These are phyloP conservation scores for Spatholobus suberectus DNA, from an alignment of 306 rosid species.

Conservation along the genomic window DNA sequence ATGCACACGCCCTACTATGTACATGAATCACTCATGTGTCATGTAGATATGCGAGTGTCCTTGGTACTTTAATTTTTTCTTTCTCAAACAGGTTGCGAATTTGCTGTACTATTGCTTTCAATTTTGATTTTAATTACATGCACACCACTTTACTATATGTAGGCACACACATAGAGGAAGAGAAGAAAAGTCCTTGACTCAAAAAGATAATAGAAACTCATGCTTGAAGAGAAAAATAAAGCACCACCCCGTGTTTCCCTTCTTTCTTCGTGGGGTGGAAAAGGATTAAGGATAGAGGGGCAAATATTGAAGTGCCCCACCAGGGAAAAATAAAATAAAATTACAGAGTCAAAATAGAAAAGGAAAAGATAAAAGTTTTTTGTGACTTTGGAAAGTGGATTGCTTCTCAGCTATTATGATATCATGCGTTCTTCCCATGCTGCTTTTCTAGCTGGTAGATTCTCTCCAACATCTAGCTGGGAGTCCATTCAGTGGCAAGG, in stretches of 20 bases:
- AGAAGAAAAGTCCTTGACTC: constrained; percentile 1
- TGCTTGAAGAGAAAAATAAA: constrained; percentile 29
- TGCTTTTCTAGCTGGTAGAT: constrained; percentile 51
- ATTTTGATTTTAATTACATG: background rate
- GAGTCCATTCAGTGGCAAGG: constrained; percentile 82
- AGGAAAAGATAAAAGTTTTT: background rate
- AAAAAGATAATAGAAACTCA: constrained; percentile 17
- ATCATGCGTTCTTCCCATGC: constrained; percentile 24
- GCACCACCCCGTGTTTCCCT: constrained; percentile 7
- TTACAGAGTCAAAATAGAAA: constrained; percentile 19
- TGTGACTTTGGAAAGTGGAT: constrained; percentile 35
- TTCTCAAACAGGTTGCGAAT: background rate
- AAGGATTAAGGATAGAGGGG: constrained; percentile 28
- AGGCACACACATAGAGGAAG: background rate
- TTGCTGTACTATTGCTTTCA: background rate
- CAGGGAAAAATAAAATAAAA: constrained; percentile 24
- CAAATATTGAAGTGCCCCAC: constrained; percentile 39
- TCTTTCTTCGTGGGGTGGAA: constrained; percentile 7
- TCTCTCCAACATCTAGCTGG: constrained; percentile 78
- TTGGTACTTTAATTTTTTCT: background rate
- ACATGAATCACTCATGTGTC: background rate
- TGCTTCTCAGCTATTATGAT: constrained; percentile 20
- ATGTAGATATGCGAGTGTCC: background rate
- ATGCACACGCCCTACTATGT: background rate
- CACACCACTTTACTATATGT: background rate